A percentile compares a stretch with the other conserved stretches of the same genome.
Conservation (phyloP, 176 grass and related monocot species). For the Bothriochloa decipiens region DNA sequence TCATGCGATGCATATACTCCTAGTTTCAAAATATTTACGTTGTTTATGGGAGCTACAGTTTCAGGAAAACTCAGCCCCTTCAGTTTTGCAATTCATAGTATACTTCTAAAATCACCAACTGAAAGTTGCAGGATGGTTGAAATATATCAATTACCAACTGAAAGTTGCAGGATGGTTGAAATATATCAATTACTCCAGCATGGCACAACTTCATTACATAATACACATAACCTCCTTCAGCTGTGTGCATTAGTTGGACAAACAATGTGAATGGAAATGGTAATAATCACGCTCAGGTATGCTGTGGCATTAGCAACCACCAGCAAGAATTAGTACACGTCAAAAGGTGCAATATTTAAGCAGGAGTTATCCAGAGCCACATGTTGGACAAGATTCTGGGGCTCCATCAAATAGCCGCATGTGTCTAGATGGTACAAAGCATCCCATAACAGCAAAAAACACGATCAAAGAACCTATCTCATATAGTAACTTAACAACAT, state of each 20-base stretch:
- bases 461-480: constrained; percentile 46
- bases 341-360: neutral
- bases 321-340: neutral
- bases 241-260: neutral
- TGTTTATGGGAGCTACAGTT: neutral
- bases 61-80: neutral
- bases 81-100: neutral
- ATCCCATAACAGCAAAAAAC: constrained; percentile 60
- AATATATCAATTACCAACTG: neutral
- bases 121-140: neutral
- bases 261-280: neutral
- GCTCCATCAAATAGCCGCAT: neutral
- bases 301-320: neutral
- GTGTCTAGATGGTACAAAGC: neutral
- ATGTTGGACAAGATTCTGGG: neutral
- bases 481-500: constrained; percentile 47
- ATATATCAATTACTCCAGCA: neutral
- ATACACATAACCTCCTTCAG: neutral
- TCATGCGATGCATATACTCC: neutral
- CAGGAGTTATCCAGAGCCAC: neutral
- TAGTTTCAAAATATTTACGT: neutral
- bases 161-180: neutral
- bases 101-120: neutral
- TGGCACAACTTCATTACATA: neutral
- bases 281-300: neutral